These are phyloP conservation scores for Penicillium canescens DNA, from an alignment of 495 filamentous ascomycete species.

Conservation along the genomic window DNA sequence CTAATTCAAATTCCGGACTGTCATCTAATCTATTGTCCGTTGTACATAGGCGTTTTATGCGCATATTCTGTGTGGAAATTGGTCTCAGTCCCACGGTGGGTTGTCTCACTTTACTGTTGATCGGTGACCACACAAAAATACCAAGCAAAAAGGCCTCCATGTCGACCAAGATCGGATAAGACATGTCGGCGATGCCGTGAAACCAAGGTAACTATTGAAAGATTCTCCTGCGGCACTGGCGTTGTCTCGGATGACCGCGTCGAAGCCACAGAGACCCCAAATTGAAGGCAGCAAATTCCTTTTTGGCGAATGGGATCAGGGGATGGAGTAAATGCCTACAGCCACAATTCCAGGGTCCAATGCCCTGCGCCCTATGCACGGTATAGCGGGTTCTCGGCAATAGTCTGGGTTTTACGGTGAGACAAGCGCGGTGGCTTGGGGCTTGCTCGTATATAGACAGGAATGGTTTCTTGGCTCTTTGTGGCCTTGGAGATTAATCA, in stretches of 20 bases:
- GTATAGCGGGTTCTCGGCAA: neutral
- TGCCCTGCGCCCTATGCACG: neutral
- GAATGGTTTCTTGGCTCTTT: too few relatives aligned
- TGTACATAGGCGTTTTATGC: too few relatives aligned
- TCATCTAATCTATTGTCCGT: too few relatives aligned
- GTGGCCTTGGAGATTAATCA: too few relatives aligned
- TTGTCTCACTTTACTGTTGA: conserved; percentile 18
- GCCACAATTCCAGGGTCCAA: neutral
- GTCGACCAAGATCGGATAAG: neutral
- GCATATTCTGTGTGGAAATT: too few relatives aligned
- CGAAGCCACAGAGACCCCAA: too few relatives aligned
- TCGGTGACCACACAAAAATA: conserved; percentile 3
- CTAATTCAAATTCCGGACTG: too few relatives aligned
- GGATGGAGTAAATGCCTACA: neutral
- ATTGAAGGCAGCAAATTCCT: neutral
- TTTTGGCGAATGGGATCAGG: too few relatives aligned
- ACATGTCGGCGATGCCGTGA: neutral
- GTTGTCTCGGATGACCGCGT: neutral
- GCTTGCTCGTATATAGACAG: too few relatives aligned
- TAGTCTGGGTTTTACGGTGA: neutral
- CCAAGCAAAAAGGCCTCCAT: neutral
- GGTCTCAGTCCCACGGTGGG: neutral
- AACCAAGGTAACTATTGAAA: neutral
- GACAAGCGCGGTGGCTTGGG: neutral
- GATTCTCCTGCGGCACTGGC: neutral